Conservation (phyloP, 1,284 basidiomycete genomes). For the Heterobasidion parviporum region DNA sequence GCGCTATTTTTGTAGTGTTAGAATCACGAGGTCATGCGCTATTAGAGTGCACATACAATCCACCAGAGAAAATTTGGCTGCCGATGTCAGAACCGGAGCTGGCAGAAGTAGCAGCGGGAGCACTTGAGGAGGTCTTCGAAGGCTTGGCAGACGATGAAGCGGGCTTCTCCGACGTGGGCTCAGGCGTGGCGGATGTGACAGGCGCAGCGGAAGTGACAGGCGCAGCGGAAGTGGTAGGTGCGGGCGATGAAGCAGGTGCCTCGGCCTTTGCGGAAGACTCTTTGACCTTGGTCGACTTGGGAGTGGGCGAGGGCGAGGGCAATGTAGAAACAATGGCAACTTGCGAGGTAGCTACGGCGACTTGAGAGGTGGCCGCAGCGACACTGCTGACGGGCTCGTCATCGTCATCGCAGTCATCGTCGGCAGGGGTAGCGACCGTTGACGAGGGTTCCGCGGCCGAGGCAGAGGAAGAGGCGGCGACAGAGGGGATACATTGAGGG, state of each 20-base stretch:
- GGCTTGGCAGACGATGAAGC: constrained; percentile 6
- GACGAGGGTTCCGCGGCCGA: constrained; percentile 19
- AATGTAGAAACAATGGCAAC: background rate
- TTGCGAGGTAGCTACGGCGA: background rate
- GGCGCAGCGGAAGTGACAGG: constrained; percentile 7
- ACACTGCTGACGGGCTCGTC: constrained; percentile 11
- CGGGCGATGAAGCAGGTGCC: constrained; percentile 11
- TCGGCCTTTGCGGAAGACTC: constrained; percentile 7
- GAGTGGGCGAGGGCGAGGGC: background rate
- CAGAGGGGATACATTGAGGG: constrained; percentile 39
- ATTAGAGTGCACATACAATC: constrained; percentile 34
- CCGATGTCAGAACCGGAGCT: constrained; percentile 11
- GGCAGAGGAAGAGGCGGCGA: constrained; percentile 14
- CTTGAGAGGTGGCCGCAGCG: background rate
- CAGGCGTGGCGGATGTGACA: constrained; percentile 2
- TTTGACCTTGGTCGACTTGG: background rate
- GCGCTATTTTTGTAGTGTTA: constrained; percentile 30
- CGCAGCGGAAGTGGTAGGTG: constrained; percentile 10
- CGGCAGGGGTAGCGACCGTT: constrained; percentile 9
- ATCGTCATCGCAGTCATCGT: constrained; percentile 13
- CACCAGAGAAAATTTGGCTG: constrained; percentile 23
- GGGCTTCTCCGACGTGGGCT: constrained; percentile 11
- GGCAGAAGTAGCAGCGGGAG: constrained; percentile 12
- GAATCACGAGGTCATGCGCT: constrained; percentile 1
- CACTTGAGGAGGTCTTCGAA: constrained; percentile 7